Percentiles rank a stretch among this genome's conserved stretches.
Evolutionary conservation across 208 protist species (phyloP).

Genomic region (Naegleria gruberi): DNA sequence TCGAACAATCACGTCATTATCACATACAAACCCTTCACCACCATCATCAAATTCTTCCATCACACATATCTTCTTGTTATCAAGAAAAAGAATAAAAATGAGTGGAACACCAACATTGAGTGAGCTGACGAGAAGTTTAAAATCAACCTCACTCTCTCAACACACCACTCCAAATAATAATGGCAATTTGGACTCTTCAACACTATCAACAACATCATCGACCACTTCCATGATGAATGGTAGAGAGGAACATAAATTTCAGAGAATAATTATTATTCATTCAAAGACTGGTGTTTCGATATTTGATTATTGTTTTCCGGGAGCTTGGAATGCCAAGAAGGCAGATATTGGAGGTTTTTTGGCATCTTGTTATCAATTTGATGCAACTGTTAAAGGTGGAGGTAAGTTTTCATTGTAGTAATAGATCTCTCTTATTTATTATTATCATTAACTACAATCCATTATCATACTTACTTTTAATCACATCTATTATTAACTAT

Average conservation of each 20-base stretch:
- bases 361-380: background rate
- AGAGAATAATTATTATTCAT: background rate
- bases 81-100: background rate
- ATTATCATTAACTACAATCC: too few species aligned
- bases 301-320: background rate
- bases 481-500: background rate
- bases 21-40: too few species aligned
- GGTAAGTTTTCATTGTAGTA: too few species aligned
- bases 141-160: background rate
- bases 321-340: background rate
- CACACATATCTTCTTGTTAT: background rate
- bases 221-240: background rate
- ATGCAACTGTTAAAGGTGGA: background rate
- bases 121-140: background rate
- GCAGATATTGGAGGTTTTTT: background rate
- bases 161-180: background rate
- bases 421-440: too few species aligned
- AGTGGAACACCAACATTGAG: background rate
- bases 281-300: background rate
- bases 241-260: background rate
- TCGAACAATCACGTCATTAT: too few species aligned
- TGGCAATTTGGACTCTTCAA: too few species aligned
- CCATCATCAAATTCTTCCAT: background rate
- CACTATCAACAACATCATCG: background rate
- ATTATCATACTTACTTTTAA: background rate